Percentiles rank a stretch among this genome's conserved stretches.
Conservation (phyloP, 2,329 filamentous ascomycete genomes). For the Botryotinia narcissicola region DNA sequence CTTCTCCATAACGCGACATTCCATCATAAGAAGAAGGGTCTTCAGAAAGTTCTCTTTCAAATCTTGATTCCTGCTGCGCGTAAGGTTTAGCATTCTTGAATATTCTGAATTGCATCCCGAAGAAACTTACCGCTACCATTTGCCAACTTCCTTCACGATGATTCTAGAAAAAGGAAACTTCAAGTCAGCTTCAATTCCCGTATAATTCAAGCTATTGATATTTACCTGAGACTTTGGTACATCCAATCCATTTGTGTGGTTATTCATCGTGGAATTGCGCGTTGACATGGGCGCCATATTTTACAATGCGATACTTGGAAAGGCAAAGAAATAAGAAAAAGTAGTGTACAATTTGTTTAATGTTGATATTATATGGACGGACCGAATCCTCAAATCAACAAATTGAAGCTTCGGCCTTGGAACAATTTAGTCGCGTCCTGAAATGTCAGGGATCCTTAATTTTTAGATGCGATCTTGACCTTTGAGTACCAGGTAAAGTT, state of each 20-base stretch:
- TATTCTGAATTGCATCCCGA: background rate
- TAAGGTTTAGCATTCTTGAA: slow-evolving; percentile 4
- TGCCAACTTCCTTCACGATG: slow-evolving; percentile 38
- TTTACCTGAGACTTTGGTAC: slow-evolving; percentile 23
- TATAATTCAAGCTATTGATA: background rate
- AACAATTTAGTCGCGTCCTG: slow-evolving; percentile 1
- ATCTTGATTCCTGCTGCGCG: slow-evolving; percentile 30
- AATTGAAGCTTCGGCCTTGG: slow-evolving; percentile 2
- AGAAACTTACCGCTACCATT: slow-evolving; percentile 32
- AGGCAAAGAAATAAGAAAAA: background rate
- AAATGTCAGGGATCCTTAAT: slow-evolving; percentile 5
- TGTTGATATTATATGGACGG: slow-evolving; percentile 10
- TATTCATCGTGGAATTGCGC: slow-evolving; percentile 28
- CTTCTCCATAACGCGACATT: slow-evolving; percentile 36
- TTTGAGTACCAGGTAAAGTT: background rate
- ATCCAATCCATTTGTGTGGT: slow-evolving; percentile 25
- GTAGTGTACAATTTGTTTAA: background rate
- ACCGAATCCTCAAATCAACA: slow-evolving; percentile 4
- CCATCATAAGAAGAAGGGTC: slow-evolving; percentile 37
- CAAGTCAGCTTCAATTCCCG: slow-evolving; percentile 25
- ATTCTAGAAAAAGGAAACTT: slow-evolving; percentile 25
- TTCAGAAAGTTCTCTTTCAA: slow-evolving; percentile 36
- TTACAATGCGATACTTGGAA: background rate
- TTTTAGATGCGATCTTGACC: background rate
- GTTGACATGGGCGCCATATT: slow-evolving; percentile 38